Conservation (phyloP, 768 basidiomycete genomes). For the Amanita pseudoporphyria region DNA sequence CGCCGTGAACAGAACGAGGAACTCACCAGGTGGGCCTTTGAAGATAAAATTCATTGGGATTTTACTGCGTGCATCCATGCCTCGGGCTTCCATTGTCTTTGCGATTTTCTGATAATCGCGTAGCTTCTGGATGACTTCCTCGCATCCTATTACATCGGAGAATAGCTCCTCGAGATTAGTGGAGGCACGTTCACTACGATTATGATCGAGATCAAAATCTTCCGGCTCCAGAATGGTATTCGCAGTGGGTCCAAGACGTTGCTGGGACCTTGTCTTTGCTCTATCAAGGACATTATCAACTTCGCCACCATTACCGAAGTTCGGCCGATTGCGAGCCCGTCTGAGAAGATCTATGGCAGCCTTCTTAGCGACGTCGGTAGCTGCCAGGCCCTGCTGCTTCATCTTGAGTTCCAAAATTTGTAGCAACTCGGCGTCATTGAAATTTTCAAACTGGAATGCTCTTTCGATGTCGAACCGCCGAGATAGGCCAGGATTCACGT, state of each 20-base stretch:
- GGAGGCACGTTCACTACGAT: constrained; percentile 37
- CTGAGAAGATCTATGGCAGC: constrained; percentile 42
- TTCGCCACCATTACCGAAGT: constrained; percentile 59
- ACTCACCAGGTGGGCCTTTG: constrained; percentile 61
- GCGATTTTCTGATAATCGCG: constrained; percentile 44
- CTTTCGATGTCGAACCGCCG: constrained; percentile 63
- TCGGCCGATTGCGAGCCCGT: constrained; percentile 36
- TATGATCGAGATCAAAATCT: constrained; percentile 58
- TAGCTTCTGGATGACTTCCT: constrained; percentile 40
- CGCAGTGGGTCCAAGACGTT: constrained; percentile 21
- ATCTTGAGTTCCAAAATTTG: constrained; percentile 48
- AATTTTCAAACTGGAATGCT: constrained; percentile 63
- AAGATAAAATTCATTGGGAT: constrained; percentile 65
- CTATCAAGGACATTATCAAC: constrained; percentile 49
- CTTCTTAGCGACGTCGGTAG: constrained; percentile 45
- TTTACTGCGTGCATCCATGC: constrained; percentile 34
- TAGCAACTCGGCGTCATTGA: constrained; percentile 40
- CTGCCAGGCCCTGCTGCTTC: constrained; percentile 43
- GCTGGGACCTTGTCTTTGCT: constrained; percentile 40
- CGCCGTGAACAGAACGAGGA: background rate
- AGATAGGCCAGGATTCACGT: constrained; percentile 59
- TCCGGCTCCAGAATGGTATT: constrained; percentile 43
- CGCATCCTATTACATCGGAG: constrained; percentile 53
- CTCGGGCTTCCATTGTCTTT: constrained; percentile 26
- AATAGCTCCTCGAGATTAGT: constrained; percentile 47